Conservation (phyloP, 441 rosid species). For the Biscutella laevigata region DNA sequence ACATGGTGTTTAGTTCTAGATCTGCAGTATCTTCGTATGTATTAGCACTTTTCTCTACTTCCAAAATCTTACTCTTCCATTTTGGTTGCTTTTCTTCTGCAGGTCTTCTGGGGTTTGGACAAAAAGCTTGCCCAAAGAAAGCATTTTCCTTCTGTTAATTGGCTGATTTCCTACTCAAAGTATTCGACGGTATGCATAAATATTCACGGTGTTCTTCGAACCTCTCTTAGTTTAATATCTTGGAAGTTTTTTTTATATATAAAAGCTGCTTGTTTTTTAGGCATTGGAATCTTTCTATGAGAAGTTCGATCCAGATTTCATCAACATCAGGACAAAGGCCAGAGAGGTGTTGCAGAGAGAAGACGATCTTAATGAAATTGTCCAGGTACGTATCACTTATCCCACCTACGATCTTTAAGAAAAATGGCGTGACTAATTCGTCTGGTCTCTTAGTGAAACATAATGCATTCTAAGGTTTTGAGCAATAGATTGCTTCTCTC, state of each 20-base stretch:
- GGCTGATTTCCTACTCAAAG: slow-evolving; percentile 96
- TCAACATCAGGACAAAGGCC: slow-evolving; percentile 94
- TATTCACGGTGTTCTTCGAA: neutral
- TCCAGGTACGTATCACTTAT: slow-evolving; percentile 50
- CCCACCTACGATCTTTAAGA: no score
- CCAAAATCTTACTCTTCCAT: slow-evolving; percentile 3
- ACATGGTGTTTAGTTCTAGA: slow-evolving; percentile 4
- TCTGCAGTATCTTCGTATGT: neutral
- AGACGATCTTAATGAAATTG: slow-evolving; percentile 98
- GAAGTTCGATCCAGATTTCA: slow-evolving; percentile 92
- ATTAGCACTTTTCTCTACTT: neutral
- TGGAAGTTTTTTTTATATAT: neutral
- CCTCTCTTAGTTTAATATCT: slow-evolving; percentile 1
- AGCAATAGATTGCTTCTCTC: neutral
- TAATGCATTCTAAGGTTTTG: neutral
- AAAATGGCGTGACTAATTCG: no score
- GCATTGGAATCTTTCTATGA: slow-evolving; percentile 96
- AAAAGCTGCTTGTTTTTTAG: slow-evolving; percentile 31
- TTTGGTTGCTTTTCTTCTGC: slow-evolving; percentile 6
- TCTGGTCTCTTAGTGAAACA: neutral
- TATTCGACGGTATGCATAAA: slow-evolving; percentile 64
- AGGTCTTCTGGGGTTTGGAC: slow-evolving; percentile 99
- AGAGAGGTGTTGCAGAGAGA: slow-evolving; percentile 98
- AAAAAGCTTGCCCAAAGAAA: slow-evolving; percentile 99
- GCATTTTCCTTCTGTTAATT: slow-evolving; percentile 97